Evolutionary conservation across 805 yeast genomes (phyloP).

Genomic region (Ogataea zsoltii): DNA sequence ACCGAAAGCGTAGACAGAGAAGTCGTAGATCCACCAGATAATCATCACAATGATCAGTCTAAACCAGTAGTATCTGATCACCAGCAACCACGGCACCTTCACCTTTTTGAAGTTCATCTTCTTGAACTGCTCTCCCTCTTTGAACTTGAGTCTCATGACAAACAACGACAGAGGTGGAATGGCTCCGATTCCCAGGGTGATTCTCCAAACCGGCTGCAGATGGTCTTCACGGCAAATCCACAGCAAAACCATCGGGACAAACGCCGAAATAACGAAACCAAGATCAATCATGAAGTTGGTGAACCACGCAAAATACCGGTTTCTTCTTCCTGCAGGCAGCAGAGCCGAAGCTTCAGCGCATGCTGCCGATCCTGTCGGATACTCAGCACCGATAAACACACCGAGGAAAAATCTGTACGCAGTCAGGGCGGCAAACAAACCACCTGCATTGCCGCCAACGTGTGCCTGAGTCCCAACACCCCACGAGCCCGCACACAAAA

Average conservation of each 20-base stretch:
- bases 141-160: slow-evolving; percentile 71
- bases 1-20: slow-evolving; percentile 84
- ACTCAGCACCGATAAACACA: slow-evolving; percentile 91
- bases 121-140: slow-evolving; percentile 70
- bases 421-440: slow-evolving; percentile 81
- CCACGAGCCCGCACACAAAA: slow-evolving; percentile 85
- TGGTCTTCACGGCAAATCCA: slow-evolving; percentile 78
- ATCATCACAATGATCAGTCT: slow-evolving; percentile 68
- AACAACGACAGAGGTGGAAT: slow-evolving; percentile 81
- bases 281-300: slow-evolving; percentile 85
- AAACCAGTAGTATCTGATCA: slow-evolving; percentile 82
- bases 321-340: slow-evolving; percentile 79
- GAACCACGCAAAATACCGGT: slow-evolving; percentile 86
- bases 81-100: slow-evolving; percentile 63
- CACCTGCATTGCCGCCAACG: slow-evolving; percentile 55
- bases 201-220: slow-evolving; percentile 86
- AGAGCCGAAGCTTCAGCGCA: slow-evolving; percentile 87
- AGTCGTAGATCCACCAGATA: slow-evolving; percentile 92
- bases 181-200: slow-evolving; percentile 87
- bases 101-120: slow-evolving; percentile 68
- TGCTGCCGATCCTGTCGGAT: slow-evolving; percentile 91
- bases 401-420: slow-evolving; percentile 87
- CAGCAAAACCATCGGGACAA: slow-evolving; percentile 81
- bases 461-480: slow-evolving; percentile 52
- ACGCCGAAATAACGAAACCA: slow-evolving; percentile 82